Conservation (phyloP, 495 filamentous ascomycete species). For the Aspergillus nidulans region DNA sequence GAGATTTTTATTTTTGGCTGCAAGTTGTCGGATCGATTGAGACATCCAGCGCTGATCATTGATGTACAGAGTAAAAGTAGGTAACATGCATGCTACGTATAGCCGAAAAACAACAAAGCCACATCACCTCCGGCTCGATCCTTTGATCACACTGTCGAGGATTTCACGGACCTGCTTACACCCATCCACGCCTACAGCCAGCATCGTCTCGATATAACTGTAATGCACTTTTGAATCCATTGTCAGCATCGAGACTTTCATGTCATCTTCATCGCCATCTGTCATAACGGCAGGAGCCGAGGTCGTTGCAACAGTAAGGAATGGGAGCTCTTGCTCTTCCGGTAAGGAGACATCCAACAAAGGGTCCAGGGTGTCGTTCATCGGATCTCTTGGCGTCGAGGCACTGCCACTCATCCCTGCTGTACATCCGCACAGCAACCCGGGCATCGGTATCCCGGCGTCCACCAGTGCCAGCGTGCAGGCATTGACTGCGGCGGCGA, state of each 20-base stretch:
- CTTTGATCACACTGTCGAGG: slow-evolving; percentile 54
- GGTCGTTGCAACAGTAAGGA: slow-evolving; percentile 79
- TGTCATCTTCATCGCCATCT: slow-evolving; percentile 44
- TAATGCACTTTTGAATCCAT: slow-evolving; percentile 81
- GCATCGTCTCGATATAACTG: slow-evolving; percentile 79
- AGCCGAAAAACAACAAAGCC: neutral
- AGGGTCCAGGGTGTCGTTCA: slow-evolving; percentile 71
- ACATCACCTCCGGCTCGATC: slow-evolving; percentile 22
- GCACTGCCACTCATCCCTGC: slow-evolving; percentile 69
- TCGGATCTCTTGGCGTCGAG: slow-evolving; percentile 47
- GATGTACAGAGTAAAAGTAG: neutral
- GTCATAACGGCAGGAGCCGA: slow-evolving; percentile 33
- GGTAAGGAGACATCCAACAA: slow-evolving; percentile 79
- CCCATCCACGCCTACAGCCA: slow-evolving; percentile 86
- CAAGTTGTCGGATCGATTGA: neutral
- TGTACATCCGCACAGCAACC: slow-evolving; percentile 85
- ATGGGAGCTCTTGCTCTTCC: slow-evolving; percentile 89
- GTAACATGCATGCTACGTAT: neutral
- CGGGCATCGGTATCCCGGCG: slow-evolving; percentile 89
- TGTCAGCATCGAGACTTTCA: slow-evolving; percentile 71
- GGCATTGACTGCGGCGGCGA: slow-evolving; percentile 87
- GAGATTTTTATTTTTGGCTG: neutral
- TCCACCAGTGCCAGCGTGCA: slow-evolving; percentile 89
- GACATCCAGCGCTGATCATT: slow-evolving; percentile 10
- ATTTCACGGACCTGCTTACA: slow-evolving; percentile 81